Evolutionary conservation across 2,329 filamentous ascomycete species (phyloP), one percentile per base, ranked within the genome.

Genomic region (Ramichloridium luteum): DNA sequence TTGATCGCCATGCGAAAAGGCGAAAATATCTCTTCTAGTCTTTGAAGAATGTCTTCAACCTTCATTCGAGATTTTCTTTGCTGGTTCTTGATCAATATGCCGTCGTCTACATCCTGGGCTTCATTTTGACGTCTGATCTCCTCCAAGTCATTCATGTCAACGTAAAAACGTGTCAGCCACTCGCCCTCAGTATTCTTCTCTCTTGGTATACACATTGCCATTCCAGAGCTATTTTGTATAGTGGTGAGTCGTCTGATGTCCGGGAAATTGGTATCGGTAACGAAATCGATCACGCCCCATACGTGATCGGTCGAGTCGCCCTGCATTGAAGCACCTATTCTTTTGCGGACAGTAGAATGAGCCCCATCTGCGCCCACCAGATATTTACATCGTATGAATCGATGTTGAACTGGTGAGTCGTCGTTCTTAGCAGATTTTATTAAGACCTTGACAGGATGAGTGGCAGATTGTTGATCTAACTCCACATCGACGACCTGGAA

Each of bases 161-260:
- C 45, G 30, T 51, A 51, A 1, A 52, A 31, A 5, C 49, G 32
- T 2, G 43, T 41, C 3, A 52, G 29, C 11, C 20, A 23, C n/a
- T 23, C 20, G n/a, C 20, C 20, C n/a, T 23, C 20, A 23, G 20
- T n/a, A 23, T 43, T 39, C 5, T 36, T 32, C 29, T 82, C 78
- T 14, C 78, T 67, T 1, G 79, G 79, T 39, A 85, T 84, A 1
- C 84, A 72, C 77, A 85, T 81, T 46, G 84, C 73, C 6, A 77
- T 81, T 1, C 79, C 78, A 32, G 75, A 62, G 8, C 37, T 39
- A 5, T 77, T 80, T 51, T 82, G 79, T 39, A 85, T 80, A 1
- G 77, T 80, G 46, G 75, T 80, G 62, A 80, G 78, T 67, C 79
- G 77, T 65, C 81, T 77, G 48, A 85, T 83, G 49, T 25, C 80